Conservation (phyloP, 2,329 filamentous ascomycete genomes). For the Neonectria magnoliae region DNA sequence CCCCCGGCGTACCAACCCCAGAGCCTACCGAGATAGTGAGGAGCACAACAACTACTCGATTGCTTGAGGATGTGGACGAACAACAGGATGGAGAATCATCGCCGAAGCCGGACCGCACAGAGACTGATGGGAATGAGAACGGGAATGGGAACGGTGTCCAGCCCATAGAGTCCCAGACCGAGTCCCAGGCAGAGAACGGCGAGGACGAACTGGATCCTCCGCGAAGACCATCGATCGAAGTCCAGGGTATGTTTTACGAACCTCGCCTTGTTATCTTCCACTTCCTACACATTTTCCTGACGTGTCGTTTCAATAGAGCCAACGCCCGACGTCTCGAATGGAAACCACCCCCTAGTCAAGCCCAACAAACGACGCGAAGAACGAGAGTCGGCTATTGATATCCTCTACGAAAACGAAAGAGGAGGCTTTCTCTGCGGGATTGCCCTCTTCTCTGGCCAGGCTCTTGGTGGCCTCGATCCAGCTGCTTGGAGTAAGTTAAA, state of each 20-base stretch:
- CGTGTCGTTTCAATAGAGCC: conserved; percentile 42
- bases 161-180: conserved; percentile 3
- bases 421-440: conserved; percentile 90
- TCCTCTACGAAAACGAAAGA: conserved; percentile 95
- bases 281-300: conserved; percentile 20
- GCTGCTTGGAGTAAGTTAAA: conserved; percentile 73
- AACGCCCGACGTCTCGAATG: conserved; percentile 40
- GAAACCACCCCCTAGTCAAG: conserved; percentile 47
- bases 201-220: conserved; percentile 31
- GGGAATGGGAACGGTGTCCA: conserved; percentile 15
- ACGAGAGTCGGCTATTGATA: conserved; percentile 75
- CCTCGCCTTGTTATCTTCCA: background rate
- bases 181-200: conserved; percentile 18
- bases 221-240: conserved; percentile 46
- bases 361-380: conserved; percentile 46
- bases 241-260: conserved; percentile 41
- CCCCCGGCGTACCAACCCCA: conserved; percentile 29
- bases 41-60: conserved; percentile 38
- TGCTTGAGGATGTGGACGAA: conserved; percentile 36
- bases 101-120: conserved; percentile 23
- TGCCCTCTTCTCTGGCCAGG: conserved; percentile 87
- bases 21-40: conserved; percentile 33
- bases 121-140: conserved; percentile 20
- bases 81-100: conserved; percentile 15
- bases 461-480: conserved; percentile 87